Conservation (phyloP, 495 filamentous ascomycete genomes). For the Xylaria castorea region DNA sequence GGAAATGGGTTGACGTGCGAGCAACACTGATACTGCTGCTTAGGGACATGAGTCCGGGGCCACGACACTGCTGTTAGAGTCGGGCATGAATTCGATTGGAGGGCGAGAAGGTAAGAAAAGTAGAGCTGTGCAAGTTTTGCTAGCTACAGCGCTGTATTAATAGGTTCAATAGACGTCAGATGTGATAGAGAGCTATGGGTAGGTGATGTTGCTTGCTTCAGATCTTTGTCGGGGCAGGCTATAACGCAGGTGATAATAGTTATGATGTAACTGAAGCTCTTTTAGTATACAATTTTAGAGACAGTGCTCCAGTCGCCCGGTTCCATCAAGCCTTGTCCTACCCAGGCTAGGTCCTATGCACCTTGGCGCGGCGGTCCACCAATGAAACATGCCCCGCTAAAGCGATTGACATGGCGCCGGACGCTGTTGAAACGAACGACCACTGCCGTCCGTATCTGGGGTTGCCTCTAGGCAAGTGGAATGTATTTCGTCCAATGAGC, state of each 20-base stretch:
- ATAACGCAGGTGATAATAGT: slow-evolving; percentile 14
- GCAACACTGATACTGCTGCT: slow-evolving; percentile 34
- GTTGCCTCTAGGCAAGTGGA: neutral
- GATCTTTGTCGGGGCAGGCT: neutral
- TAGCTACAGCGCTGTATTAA: neutral
- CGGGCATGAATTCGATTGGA: slow-evolving; percentile 36
- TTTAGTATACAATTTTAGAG: slow-evolving; percentile 10
- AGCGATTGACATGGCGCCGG: slow-evolving; percentile 5
- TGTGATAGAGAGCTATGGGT: neutral
- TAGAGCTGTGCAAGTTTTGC: slow-evolving; percentile 11
- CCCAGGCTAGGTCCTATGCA: neutral
- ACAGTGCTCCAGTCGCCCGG: too few species aligned
- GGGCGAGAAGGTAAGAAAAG: neutral
- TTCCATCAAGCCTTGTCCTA: too few species aligned
- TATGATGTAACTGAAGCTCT: slow-evolving; percentile 44
- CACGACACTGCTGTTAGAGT: slow-evolving; percentile 32
- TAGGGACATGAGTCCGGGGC: slow-evolving; percentile 41
- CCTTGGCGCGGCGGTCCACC: neutral
- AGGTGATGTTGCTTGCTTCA: neutral
- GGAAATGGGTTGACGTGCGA: slow-evolving; percentile 40
- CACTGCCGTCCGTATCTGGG: slow-evolving; percentile 1
- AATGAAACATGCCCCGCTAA: slow-evolving; percentile 9
- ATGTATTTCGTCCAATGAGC: neutral
- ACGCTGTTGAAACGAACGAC: neutral
- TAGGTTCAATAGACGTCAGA: neutral